phyloP scores from a whole-genome alignment of 129 eudicot species.

The Pseudognaphalium luteoalbum region DNA sequence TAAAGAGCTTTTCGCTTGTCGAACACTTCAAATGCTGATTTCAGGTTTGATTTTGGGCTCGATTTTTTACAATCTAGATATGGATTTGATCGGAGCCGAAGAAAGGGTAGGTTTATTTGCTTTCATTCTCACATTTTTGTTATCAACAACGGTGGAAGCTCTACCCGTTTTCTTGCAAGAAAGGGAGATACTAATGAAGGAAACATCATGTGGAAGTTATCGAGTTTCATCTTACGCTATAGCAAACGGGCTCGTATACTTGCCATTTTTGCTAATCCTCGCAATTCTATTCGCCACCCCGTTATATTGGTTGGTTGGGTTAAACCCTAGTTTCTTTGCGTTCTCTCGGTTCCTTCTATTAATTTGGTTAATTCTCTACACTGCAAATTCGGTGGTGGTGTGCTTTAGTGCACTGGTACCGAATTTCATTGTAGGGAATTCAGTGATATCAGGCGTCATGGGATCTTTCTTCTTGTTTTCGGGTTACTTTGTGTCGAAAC shows the following conservation, averaged over 20 bases:
- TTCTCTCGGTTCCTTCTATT: conserved; percentile 63
- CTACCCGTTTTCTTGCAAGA: conserved; percentile 93
- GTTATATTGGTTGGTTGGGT: conserved; percentile 84
- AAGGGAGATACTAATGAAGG: conserved; percentile 87
- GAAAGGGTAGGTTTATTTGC: conserved; percentile 92
- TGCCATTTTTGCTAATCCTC: conserved; percentile 71
- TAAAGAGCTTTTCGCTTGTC: conserved; percentile 75
- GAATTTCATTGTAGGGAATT: conserved; percentile 87
- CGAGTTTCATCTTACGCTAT: conserved; percentile 86
- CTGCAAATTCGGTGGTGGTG: conserved; percentile 94
- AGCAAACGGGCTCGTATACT: conserved; percentile 88
- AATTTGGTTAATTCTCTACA: conserved; percentile 90
- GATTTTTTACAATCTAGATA: conserved; percentile 67
- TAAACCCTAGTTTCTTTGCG: conserved; percentile 54
- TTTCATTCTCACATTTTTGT: conserved; percentile 72
- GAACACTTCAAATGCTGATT: conserved; percentile 72
- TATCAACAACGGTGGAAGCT: conserved; percentile 89
- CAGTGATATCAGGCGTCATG: conserved; percentile 83
- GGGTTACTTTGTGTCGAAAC: conserved; percentile 83
- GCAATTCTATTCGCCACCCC: conserved; percentile 73
- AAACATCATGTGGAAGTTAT: conserved; percentile 86
- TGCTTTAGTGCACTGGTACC: conserved; percentile 95
- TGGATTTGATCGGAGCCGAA: conserved; percentile 68
- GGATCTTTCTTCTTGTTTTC: conserved; percentile 94
- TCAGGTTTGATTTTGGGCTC: conserved; percentile 83